Evolutionary conservation across 2,329 filamentous ascomycete species (phyloP).

Genomic region (Aspergillus pseudoterreus): DNA sequence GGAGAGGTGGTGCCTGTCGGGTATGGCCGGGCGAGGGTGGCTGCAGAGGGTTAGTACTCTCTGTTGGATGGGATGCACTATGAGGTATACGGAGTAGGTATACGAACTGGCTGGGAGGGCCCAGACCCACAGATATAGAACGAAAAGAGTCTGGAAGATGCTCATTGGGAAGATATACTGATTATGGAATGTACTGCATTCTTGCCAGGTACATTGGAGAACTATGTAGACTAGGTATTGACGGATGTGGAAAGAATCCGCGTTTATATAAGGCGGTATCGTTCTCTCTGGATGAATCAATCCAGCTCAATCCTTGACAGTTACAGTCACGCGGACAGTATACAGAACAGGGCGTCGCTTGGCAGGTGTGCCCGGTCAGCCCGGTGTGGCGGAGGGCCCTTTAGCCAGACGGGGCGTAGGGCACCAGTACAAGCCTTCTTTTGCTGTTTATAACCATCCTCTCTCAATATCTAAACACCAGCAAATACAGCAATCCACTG

Average conservation of each 20-base stretch:
- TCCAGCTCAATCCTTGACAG: too few species aligned
- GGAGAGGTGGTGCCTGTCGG: not conserved
- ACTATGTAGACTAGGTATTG: not conserved
- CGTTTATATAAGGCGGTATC: not conserved
- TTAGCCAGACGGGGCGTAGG: too few species aligned
- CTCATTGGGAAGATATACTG: not conserved
- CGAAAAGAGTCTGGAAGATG: not conserved
- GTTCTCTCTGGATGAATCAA: not conserved
- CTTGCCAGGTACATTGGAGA: not conserved
- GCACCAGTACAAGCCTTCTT: too few species aligned
- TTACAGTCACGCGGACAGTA: too few species aligned
- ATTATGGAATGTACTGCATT: not conserved
- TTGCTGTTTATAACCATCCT: too few species aligned
- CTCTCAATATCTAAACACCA: too few species aligned
- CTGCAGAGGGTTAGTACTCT: not conserved
- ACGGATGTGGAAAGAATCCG: not conserved
- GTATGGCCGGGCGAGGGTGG: not conserved
- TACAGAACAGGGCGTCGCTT: too few species aligned
- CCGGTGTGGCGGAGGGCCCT: too few species aligned
- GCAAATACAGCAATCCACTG: slow-evolving; percentile 10
- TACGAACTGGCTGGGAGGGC: not conserved
- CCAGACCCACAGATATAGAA: not conserved
- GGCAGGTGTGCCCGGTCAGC: too few species aligned
- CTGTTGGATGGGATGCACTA: not conserved
- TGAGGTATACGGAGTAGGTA: not conserved